A percentile compares a stretch with the other conserved stretches of the same genome.
phyloP scores from a whole-genome alignment of 2,329 filamentous ascomycete genomes.

The Stachybotrys chartarum region DNA sequence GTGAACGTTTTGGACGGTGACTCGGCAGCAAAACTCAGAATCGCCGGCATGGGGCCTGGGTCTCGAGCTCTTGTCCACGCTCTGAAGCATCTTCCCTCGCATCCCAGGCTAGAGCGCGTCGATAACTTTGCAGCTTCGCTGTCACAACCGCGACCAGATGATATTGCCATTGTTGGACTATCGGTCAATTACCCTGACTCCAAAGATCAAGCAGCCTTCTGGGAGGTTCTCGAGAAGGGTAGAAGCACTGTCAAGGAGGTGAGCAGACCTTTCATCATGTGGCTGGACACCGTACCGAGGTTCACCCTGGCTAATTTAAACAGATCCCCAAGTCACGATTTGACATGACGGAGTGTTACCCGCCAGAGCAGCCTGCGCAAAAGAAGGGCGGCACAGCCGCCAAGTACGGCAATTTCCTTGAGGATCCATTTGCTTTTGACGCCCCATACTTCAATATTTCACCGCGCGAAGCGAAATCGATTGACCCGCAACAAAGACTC shows the following conservation, averaged over 20 bases:
- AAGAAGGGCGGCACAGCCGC: neutral
- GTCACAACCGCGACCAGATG: neutral
- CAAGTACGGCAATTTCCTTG: conserved; percentile 7
- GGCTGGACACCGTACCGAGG: no score
- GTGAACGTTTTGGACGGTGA: neutral
- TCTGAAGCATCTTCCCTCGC: neutral
- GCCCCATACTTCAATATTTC: conserved; percentile 8
- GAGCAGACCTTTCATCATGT: neutral
- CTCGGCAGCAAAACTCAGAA: neutral
- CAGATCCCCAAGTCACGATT: conserved; percentile 1
- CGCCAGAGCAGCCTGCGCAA: neutral
- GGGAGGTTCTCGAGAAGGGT: neutral
- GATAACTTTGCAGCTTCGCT: conserved; percentile 1
- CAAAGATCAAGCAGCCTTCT: neutral
- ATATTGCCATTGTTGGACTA: neutral
- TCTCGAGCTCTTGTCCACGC: neutral
- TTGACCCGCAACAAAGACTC: conserved; percentile 1
- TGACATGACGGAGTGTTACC: neutral
- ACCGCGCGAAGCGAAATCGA: conserved; percentile 1
- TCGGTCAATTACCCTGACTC: conserved; percentile 1
- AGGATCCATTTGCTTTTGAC: conserved; percentile 17
- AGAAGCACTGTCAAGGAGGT: conserved; percentile 1
- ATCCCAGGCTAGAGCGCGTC: neutral
- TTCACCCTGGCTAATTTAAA: no score
- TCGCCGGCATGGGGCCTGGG: conserved; percentile 1